Evolutionary conservation across 441 rosid genomes (phyloP).

Genomic region (Populus tomentosa): DNA sequence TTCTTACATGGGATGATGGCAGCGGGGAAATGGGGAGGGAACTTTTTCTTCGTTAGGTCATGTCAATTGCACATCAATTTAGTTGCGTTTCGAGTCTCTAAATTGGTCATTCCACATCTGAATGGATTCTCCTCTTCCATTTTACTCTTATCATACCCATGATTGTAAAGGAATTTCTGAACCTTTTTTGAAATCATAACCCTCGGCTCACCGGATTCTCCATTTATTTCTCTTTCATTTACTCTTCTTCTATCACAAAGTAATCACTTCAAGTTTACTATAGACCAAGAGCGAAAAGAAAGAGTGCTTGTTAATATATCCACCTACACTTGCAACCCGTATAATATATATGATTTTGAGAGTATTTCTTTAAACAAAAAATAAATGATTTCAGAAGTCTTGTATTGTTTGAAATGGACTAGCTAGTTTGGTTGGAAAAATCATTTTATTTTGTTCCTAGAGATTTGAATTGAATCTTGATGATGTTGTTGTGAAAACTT

Average conservation of each 20-base stretch:
- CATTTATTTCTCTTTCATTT: neutral
- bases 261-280: neutral
- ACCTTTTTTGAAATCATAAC: neutral
- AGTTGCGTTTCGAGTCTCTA: conserved; percentile 32
- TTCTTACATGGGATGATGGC: conserved; percentile 25
- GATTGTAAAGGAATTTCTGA: conserved; percentile 25
- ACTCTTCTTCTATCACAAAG: neutral
- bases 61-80: conserved; percentile 16
- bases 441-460: too few species aligned
- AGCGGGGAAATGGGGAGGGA: conserved; percentile 15
- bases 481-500: too few species aligned
- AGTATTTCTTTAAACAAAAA: too few species aligned
- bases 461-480: too few species aligned
- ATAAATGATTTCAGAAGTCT: too few species aligned
- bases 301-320: too few species aligned
- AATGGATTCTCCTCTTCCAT: conserved; percentile 35
- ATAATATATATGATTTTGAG: too few species aligned
- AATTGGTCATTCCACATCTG: conserved; percentile 31
- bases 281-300: too few species aligned
- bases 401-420: too few species aligned
- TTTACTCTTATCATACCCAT: neutral
- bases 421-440: too few species aligned
- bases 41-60: conserved; percentile 31
- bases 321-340: too few species aligned
- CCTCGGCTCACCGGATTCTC: neutral